Evolutionary conservation across 2,329 filamentous ascomycete species (phyloP).

Genomic region (Monilinia fructicola): DNA sequence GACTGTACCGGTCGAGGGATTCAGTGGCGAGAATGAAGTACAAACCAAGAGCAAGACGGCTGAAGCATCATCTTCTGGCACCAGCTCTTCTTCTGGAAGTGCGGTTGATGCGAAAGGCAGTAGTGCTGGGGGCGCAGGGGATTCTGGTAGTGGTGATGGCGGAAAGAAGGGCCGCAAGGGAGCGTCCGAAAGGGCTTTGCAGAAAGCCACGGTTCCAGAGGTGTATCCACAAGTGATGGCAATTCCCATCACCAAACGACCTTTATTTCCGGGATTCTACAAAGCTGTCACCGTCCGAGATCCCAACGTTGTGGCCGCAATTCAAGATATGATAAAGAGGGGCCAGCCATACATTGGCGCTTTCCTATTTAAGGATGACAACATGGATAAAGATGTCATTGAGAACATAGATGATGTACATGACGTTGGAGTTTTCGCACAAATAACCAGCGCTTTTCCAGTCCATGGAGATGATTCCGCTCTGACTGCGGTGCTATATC

Average conservation of each 20-base stretch:
- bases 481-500: conserved; percentile 91
- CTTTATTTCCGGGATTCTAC: conserved; percentile 96
- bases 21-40: conserved; percentile 48
- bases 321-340: conserved; percentile 94
- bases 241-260: conserved; percentile 90
- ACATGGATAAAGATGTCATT: conserved; percentile 90
- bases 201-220: conserved; percentile 88
- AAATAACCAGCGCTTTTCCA: conserved; percentile 95
- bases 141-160: conserved; percentile 51
- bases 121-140: conserved; percentile 34
- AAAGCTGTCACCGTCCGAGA: conserved; percentile 97
- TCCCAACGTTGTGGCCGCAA: conserved; percentile 84
- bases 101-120: conserved; percentile 36
- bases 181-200: conserved; percentile 69
- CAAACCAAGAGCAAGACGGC: conserved; percentile 40
- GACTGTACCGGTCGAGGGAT: conserved; percentile 34
- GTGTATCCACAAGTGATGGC: conserved; percentile 97
- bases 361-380: conserved; percentile 95
- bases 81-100: conserved; percentile 35
- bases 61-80: conserved; percentile 32
- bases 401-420: conserved; percentile 88
- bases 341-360: conserved; percentile 97
- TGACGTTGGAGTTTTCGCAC: conserved; percentile 94
- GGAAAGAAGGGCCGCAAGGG: conserved; percentile 70
- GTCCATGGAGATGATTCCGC: conserved; percentile 81